A percentile compares a stretch with the other conserved stretches of the same genome.
Conservation (phyloP, 139 green algal species). For the Auxenochlorella pyrenoidosa region DNA sequence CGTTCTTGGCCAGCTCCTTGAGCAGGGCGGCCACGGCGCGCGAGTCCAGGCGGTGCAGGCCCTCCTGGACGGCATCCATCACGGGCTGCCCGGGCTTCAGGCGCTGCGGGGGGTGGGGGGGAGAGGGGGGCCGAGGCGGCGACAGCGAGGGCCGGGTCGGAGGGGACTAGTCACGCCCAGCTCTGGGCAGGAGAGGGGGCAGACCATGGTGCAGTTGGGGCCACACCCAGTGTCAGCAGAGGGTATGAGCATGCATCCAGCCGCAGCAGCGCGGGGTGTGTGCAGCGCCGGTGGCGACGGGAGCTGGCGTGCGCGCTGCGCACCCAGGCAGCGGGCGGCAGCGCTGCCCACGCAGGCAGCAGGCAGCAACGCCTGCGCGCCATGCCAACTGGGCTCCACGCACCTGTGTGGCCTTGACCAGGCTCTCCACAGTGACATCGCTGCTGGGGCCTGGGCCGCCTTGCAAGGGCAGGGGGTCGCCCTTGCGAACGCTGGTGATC, state of each 20-base stretch:
- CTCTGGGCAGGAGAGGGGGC: no score
- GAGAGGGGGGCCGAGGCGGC: neutral
- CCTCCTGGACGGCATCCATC: slow-evolving; percentile 69
- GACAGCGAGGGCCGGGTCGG: no score
- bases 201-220: no score
- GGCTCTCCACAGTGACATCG: slow-evolving; percentile 40
- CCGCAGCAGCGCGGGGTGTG: no score
- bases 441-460: neutral
- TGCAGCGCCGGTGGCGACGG: no score
- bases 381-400: neutral
- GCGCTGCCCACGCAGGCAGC: neutral
- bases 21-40: slow-evolving; percentile 75
- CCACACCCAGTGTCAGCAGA: no score
- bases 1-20: slow-evolving; percentile 80
- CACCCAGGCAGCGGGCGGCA: neutral
- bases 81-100: slow-evolving; percentile 31
- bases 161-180: no score
- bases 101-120: neutral
- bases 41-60: slow-evolving; percentile 77
- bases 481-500: slow-evolving; percentile 37
- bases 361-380: neutral
- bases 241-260: no score
- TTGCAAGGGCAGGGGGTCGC: neutral
- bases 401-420: slow-evolving; percentile 35
- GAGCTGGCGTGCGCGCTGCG: neutral